A percentile compares a stretch with the other conserved stretches of the same genome.
Evolutionary conservation across 2,329 filamentous ascomycete species (phyloP).

Genomic region (Penicillium sp.): DNA sequence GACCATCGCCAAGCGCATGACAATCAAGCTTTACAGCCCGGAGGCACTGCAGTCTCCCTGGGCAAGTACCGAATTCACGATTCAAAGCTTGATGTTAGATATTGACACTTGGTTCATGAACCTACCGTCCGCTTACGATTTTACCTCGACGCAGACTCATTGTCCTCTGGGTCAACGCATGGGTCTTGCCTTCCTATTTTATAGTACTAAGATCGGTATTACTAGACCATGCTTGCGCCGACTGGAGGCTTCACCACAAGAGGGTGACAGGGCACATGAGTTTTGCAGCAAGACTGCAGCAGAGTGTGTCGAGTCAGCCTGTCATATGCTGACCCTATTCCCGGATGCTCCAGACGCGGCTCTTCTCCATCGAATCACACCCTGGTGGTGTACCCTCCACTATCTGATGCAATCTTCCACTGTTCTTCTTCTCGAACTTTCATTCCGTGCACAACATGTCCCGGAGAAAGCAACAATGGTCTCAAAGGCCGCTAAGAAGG

Average conservation of each 20-base stretch:
- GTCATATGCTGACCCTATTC: conserved; percentile 40
- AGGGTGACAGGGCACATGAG: conserved; percentile 33
- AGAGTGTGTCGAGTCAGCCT: conserved; percentile 45
- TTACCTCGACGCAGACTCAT: conserved; percentile 38
- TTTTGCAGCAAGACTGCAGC: conserved; percentile 40
- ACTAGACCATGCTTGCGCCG: conserved; percentile 45
- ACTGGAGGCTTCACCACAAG: conserved; percentile 32
- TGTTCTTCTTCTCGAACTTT: conserved; percentile 44
- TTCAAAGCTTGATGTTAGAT: conserved; percentile 37
- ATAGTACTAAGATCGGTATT: conserved; percentile 44
- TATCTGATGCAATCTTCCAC: conserved; percentile 46
- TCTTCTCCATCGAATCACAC: conserved; percentile 37
- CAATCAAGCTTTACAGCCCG: conserved; percentile 40
- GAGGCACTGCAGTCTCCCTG: conserved; percentile 36
- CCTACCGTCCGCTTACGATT: conserved; percentile 40
- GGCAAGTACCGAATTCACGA: conserved; percentile 39
- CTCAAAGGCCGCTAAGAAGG: conserved; percentile 36
- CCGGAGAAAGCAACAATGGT: conserved; percentile 40
- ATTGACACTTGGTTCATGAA: conserved; percentile 42
- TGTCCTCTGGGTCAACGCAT: conserved; percentile 36
- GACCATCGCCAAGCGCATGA: conserved; percentile 39
- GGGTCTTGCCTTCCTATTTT: conserved; percentile 43
- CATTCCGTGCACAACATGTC: conserved; percentile 43
- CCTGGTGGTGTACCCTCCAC: conserved; percentile 48
- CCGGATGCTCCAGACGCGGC: conserved; percentile 40